phyloP scores from a whole-genome alignment of 495 filamentous ascomycete genomes.

The Glonium stellatum region DNA sequence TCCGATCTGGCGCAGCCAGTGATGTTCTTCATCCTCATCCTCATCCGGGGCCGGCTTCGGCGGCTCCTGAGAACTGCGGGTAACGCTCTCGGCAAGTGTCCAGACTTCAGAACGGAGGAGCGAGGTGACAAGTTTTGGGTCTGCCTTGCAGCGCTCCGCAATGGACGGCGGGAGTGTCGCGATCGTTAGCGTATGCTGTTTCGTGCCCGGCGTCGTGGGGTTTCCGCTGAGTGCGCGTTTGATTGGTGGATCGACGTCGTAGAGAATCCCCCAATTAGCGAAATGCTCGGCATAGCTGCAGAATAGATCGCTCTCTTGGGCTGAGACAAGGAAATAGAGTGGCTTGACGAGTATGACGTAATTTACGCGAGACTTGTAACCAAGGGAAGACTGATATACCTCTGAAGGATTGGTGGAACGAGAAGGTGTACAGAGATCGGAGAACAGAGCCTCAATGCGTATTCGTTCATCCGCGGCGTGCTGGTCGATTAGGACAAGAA shows the following conservation, averaged over 20 bases:
- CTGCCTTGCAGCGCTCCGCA: conserved; percentile 63
- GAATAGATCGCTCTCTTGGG: conserved; percentile 53
- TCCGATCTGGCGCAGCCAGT: conserved; percentile 55
- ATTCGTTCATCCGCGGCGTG: conserved; percentile 91
- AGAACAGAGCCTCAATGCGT: conserved; percentile 64
- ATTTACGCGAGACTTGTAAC: conserved; percentile 21
- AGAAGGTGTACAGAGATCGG: conserved; percentile 41
- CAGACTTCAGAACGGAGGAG: conserved; percentile 71
- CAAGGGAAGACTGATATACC: conserved; percentile 23
- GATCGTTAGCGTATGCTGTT: conserved; percentile 41
- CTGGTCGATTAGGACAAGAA: conserved; percentile 80
- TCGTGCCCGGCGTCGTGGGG: neutral
- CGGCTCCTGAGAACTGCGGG: neutral
- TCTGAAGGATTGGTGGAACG: neutral
- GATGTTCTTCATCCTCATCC: conserved; percentile 7
- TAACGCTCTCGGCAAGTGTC: conserved; percentile 28
- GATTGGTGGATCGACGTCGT: conserved; percentile 34
- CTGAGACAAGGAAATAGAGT: conserved; percentile 54
- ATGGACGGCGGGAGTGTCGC: conserved; percentile 61
- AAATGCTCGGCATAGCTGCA: conserved; percentile 50
- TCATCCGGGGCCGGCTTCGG: neutral
- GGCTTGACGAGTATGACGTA: conserved; percentile 42
- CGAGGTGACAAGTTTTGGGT: conserved; percentile 61
- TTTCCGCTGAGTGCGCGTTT: conserved; percentile 5
- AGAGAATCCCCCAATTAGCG: conserved; percentile 64